phyloP scores from a whole-genome alignment of 345 rosid species.

The Rhodomyrtus tomentosa region DNA sequence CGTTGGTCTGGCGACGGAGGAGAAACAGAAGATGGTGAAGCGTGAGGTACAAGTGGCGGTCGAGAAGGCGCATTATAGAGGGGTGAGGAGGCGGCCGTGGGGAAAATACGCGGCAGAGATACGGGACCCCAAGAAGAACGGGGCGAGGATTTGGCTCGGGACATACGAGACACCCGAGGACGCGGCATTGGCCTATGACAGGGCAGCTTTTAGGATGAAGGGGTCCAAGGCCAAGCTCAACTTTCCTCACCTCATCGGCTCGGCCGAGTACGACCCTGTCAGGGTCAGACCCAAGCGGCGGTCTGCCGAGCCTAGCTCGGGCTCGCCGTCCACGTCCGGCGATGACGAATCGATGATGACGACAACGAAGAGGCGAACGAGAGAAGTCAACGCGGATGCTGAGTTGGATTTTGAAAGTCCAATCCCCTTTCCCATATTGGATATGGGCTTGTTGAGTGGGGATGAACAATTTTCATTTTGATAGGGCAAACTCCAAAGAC shows the following conservation, averaged over 20 bases:
- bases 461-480: background rate
- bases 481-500: background rate
- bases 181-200: constrained; percentile 34
- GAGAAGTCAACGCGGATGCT: background rate
- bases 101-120: constrained; percentile 34
- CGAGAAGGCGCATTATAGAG: constrained; percentile 13
- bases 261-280: constrained; percentile 14
- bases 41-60: background rate
- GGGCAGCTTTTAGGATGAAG: constrained; percentile 26
- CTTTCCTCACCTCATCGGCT: constrained; percentile 22
- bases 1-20: background rate
- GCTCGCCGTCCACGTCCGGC: background rate
- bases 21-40: background rate
- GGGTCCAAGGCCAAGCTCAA: constrained; percentile 33
- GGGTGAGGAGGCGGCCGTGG: constrained; percentile 39
- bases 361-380: background rate
- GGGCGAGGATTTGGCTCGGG: constrained; percentile 39
- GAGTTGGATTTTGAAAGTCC: background rate
- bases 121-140: constrained; percentile 32
- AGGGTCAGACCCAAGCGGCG: constrained; percentile 25
- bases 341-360: background rate
- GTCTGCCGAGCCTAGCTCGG: constrained; percentile 11
- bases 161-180: constrained; percentile 35
- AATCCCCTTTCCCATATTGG: background rate
- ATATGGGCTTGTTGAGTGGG: background rate